Evolutionary conservation across 768 basidiomycete genomes (phyloP), one percentile per base, ranked within the genome.

Genomic region (Lactarius tabidus): DNA sequence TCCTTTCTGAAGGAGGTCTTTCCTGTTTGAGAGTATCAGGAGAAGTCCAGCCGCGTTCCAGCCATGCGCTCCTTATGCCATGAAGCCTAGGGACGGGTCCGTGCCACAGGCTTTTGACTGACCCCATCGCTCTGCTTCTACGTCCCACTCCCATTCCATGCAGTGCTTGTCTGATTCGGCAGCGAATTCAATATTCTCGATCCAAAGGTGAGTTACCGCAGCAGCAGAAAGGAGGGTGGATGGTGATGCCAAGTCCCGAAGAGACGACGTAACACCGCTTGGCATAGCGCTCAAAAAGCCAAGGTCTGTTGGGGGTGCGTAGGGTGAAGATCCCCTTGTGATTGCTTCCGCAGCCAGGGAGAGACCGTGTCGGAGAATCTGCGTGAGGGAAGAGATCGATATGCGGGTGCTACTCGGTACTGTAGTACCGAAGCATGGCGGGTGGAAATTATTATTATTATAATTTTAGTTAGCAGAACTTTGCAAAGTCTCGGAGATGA

Each of bases 41-140:
- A 26, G 65, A 66, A 18, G 65, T 85, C 86, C 89, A 89, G 67
- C 87, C 77, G 63, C 84, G 80, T 0, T 84, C 83, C 76, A 87
- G 85, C 89, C 89, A 92, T 15, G 90, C 88, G 35, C 82, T 81
- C 38, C 90, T 85, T 1, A 88, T 75, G 48, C 82, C 69, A 76
- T 78, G 71, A 83, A 80, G 2, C 88, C 86, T 10, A 91, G 76
- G n/a, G 76, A 82, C 5, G 86, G 80, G 73, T 91, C 88, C n/a
- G 90, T 91, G 55, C 90, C 90, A 6, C 86, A 86, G 36, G 43
- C 55, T 18, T 65, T 63, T 31, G 77, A 65, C 69, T 77, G 85
- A 9, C 85, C 78, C 89, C 89, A 91, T 59, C 78, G 77, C 60
- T 86, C 86, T 20, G 78, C 78, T 53, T 87, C 84, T 3, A 79